Conservation (phyloP, 2,329 filamentous ascomycete species). For the Sordariomycetes sp. region DNA sequence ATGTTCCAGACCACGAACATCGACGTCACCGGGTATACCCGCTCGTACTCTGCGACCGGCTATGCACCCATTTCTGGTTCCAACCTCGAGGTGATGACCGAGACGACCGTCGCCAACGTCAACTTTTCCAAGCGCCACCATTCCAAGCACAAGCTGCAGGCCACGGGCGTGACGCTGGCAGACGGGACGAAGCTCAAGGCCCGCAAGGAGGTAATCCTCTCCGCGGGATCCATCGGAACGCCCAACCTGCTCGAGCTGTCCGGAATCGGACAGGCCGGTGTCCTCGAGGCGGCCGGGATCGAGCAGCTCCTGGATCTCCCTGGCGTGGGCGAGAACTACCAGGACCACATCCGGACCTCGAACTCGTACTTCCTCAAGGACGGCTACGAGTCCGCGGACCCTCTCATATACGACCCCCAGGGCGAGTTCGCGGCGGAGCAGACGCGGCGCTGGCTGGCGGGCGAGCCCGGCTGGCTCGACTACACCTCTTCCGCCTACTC, state of each 20-base stretch:
- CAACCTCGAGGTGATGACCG: conserved; percentile 28
- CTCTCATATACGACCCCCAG: conserved; percentile 17
- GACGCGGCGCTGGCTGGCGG: conserved; percentile 3
- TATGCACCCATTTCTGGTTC: conserved; percentile 27
- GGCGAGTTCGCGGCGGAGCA: not conserved
- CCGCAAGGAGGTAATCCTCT: conserved; percentile 19
- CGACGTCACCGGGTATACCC: conserved; percentile 26
- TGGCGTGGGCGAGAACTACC: conserved; percentile 35
- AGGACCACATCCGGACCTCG: conserved; percentile 28
- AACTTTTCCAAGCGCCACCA: conserved; percentile 6
- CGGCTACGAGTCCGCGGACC: conserved; percentile 14
- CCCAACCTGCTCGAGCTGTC: conserved; percentile 19
- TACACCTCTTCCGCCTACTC: conserved; percentile 25
- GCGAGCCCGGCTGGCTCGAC: conserved; percentile 23
- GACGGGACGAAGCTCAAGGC: conserved; percentile 28
- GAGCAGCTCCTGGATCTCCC: conserved; percentile 26
- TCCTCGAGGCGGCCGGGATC: conserved; percentile 26
- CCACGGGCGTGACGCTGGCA: conserved; percentile 22
- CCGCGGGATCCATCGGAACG: conserved; percentile 8
- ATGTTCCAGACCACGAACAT: conserved; percentile 39
- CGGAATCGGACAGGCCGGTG: conserved; percentile 18
- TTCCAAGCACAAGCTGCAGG: conserved; percentile 6
- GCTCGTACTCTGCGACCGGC: conserved; percentile 33
- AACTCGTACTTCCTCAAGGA: conserved; percentile 23
- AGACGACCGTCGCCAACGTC: conserved; percentile 16